These are phyloP conservation scores for Podospora australis DNA, from an alignment of 495 filamentous ascomycete genomes.

Conservation along the genomic window DNA sequence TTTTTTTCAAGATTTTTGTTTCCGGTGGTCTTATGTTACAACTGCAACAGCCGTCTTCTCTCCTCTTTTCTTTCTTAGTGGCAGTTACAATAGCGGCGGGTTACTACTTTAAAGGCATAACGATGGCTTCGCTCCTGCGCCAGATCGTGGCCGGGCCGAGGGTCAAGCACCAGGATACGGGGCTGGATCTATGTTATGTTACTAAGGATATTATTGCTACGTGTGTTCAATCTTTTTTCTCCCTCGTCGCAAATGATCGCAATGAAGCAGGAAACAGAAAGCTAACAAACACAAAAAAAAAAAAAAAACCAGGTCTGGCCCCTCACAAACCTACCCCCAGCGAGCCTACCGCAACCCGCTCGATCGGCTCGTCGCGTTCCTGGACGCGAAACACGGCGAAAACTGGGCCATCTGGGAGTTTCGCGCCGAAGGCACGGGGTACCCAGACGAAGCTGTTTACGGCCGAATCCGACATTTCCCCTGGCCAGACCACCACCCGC, in stretches of 20 bases:
- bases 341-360: slow-evolving; percentile 89
- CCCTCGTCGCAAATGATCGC: no score
- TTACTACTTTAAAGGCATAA: neutral
- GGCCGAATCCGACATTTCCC: slow-evolving; percentile 80
- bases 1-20: no score
- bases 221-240: slow-evolving; percentile 31
- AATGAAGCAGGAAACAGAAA: neutral
- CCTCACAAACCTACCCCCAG: slow-evolving; percentile 79
- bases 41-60: neutral
- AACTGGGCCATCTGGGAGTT: slow-evolving; percentile 97
- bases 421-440: slow-evolving; percentile 91
- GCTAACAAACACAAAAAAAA: no score
- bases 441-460: slow-evolving; percentile 84
- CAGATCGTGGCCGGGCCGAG: slow-evolving; percentile 69
- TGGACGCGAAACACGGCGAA: slow-evolving; percentile 73
- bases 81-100: no score
- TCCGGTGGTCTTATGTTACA: no score
- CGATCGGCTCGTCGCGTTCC: slow-evolving; percentile 73
- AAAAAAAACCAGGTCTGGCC: slow-evolving; percentile 56
- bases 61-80: neutral
- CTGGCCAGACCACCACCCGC: slow-evolving; percentile 95
- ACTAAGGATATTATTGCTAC: slow-evolving; percentile 67
- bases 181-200: slow-evolving; percentile 93
- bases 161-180: slow-evolving; percentile 73
- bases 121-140: slow-evolving; percentile 49